Percentiles rank a stretch among this genome's conserved stretches.
phyloP scores from a whole-genome alignment of 768 basidiomycete genomes.

The Collybia nuda region DNA sequence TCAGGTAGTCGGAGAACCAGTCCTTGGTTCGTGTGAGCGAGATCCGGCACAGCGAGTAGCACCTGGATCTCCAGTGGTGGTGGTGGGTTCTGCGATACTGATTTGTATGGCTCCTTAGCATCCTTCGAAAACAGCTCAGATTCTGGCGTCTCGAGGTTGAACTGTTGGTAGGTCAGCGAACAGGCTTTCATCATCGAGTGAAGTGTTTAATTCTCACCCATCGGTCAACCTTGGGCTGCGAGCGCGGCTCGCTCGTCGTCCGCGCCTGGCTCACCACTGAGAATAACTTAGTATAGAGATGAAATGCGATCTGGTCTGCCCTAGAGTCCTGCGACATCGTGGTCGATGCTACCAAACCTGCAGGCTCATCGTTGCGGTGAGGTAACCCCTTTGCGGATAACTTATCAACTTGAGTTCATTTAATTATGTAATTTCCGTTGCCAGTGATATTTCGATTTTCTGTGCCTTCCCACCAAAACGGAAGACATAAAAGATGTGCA shows the following conservation, averaged over 20 bases:
- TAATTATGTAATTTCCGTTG: no score
- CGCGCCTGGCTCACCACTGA: slow-evolving; percentile 74
- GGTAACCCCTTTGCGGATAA: no score
- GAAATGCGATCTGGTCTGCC: slow-evolving; percentile 85
- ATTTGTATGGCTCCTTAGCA: slow-evolving; percentile 57
- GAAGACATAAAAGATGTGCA: no score
- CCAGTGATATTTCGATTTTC: no score
- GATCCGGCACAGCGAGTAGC: slow-evolving; percentile 67
- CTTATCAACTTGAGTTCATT: no score
- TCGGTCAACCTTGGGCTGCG: slow-evolving; percentile 65
- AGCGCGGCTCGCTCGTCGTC: slow-evolving; percentile 48
- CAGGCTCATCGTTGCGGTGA: background rate
- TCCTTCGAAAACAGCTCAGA: slow-evolving; percentile 65
- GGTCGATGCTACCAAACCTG: slow-evolving; percentile 3
- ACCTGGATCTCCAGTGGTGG: slow-evolving; percentile 68
- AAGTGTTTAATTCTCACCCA: slow-evolving; percentile 57
- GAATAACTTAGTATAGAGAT: slow-evolving; percentile 81
- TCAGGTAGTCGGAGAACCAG: slow-evolving; percentile 66
- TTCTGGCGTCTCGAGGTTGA: slow-evolving; percentile 81
- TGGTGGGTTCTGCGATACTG: slow-evolving; percentile 45
- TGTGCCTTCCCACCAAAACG: no score
- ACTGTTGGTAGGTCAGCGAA: slow-evolving; percentile 39
- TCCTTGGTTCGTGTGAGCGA: slow-evolving; percentile 60
- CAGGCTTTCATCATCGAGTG: background rate
- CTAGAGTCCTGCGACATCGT: slow-evolving; percentile 47